A percentile compares a stretch with the other conserved stretches of the same genome.
Conservation (phyloP, 148 eudicot genomes). For the Agrostemma githago region DNA sequence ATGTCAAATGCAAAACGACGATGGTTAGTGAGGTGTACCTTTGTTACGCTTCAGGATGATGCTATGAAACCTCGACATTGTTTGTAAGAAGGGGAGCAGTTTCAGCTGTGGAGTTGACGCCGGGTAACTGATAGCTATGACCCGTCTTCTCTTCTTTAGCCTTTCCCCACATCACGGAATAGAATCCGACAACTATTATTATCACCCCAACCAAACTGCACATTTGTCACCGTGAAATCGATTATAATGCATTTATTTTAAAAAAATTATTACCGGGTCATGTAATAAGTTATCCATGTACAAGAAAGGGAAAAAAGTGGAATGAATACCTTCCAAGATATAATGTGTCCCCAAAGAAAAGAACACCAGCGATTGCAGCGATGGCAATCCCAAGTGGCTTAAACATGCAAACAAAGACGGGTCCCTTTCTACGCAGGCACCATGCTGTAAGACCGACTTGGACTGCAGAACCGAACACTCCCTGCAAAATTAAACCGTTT, state of each 20-base stretch:
- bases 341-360: conserved; percentile 52
- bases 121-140: conserved; percentile 11
- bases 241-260: no score
- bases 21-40: no score
- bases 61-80: conserved; percentile 21
- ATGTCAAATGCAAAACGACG: no score
- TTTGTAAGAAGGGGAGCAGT: conserved; percentile 41
- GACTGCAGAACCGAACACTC: conserved; percentile 61
- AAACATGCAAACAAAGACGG: conserved; percentile 78
- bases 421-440: conserved; percentile 73
- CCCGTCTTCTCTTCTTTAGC: conserved; percentile 48
- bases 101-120: conserved; percentile 29
- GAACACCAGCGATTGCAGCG: conserved; percentile 46
- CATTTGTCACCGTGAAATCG: neutral
- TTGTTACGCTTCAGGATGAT: neutral
- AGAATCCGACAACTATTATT: conserved; percentile 67
- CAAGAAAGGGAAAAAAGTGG: neutral
- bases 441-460: conserved; percentile 67
- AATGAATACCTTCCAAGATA: conserved; percentile 73
- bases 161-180: conserved; percentile 88
- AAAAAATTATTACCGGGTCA: neutral
- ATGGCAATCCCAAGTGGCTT: conserved; percentile 78
- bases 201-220: conserved; percentile 76
- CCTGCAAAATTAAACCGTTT: conserved; percentile 35
- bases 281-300: neutral